Evolutionary conservation across 1,284 basidiomycete genomes (phyloP), one percentile per base, ranked within the genome.

Genomic region (Caloboletus firmus): DNA sequence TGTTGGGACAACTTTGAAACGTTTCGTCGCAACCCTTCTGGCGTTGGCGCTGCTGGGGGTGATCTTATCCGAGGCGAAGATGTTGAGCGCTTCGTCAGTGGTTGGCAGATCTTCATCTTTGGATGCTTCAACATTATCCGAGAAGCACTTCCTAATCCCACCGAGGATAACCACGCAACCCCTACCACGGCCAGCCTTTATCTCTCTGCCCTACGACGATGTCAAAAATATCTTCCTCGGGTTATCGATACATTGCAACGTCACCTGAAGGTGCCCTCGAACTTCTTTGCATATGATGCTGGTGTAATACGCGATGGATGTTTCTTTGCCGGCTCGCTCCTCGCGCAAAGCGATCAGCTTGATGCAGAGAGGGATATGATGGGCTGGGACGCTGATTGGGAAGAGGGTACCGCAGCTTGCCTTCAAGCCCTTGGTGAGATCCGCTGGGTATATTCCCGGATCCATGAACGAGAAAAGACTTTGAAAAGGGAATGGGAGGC

Each of bases 1-100:
- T 89, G 83, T 56, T 94, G 91, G 90, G 81, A 87, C 42, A 89
- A 91, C 52, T 85, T 95, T 53, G 90, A 92, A 35, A 69, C 70
- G 12, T 72, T 94, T 49, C 78, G 84, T 30, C 71, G 58, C 31
- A 66, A 56, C 28, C 65, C 68, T 10, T 56, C 57, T 26, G 69
- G 72, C 24, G 69, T 71, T 30, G 66, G 71, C 22, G 52, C 68
- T 15, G 64, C 68, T 20, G 72, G 73, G 40, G 75, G 75, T 34
- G 77, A 63, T 35, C 69, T 69, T 47, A 73, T 80, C 39, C 75
- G 80, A 15, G 73, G 76, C 30, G 82, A 87, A 57, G 85, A 87
- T 32, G 69, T 81, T 20, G 83, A 87, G 57, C 77, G 83, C 74
- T 66, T 78, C 76, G 78, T 70, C 78, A 74, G 71, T 76, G 76